These are phyloP conservation scores for Sextonia rubra DNA, from an alignment of 164 flowering plant species.

Conservation along the genomic window DNA sequence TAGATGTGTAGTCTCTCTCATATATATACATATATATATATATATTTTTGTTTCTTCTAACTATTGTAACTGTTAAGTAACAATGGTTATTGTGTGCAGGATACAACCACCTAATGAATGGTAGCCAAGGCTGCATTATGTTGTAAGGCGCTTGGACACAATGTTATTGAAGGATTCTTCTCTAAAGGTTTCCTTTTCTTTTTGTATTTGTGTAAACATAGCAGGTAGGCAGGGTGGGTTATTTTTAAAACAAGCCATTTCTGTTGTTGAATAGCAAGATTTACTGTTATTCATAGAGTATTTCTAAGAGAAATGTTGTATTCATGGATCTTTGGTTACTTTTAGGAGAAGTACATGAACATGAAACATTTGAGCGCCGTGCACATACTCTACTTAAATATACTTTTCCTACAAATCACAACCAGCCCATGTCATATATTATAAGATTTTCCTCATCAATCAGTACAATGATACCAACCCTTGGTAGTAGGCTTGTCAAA, in stretches of 20 bases:
- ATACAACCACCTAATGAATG: conserved; percentile 12
- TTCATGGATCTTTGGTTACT: no score
- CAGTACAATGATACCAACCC: conserved; percentile 96
- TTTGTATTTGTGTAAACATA: no score
- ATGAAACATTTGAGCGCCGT: conserved; percentile 66
- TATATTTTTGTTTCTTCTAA: neutral
- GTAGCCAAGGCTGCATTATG: conserved; percentile 37
- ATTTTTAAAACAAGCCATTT: no score
- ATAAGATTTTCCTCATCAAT: conserved; percentile 57
- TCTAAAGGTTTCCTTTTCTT: conserved; percentile 42
- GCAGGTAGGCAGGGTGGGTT: no score
- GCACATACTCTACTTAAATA: conserved; percentile 40
- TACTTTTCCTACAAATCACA: conserved; percentile 25
- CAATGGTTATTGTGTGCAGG: conserved; percentile 2
- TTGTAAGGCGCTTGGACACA: conserved; percentile 75
- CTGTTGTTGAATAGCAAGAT: no score
- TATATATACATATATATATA: no score
- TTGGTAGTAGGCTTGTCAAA: no score
- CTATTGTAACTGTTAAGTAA: neutral
- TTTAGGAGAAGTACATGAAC: conserved; percentile 82
- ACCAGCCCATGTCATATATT: conserved; percentile 38
- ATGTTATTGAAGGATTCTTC: conserved; percentile 46
- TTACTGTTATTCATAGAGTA: no score
- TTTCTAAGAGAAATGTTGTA: no score
- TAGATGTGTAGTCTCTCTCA: no score